Evolutionary conservation across 208 protist species (phyloP), one percentile per base, ranked within the genome.

Genomic region (Endotrypanum monterogeii): DNA sequence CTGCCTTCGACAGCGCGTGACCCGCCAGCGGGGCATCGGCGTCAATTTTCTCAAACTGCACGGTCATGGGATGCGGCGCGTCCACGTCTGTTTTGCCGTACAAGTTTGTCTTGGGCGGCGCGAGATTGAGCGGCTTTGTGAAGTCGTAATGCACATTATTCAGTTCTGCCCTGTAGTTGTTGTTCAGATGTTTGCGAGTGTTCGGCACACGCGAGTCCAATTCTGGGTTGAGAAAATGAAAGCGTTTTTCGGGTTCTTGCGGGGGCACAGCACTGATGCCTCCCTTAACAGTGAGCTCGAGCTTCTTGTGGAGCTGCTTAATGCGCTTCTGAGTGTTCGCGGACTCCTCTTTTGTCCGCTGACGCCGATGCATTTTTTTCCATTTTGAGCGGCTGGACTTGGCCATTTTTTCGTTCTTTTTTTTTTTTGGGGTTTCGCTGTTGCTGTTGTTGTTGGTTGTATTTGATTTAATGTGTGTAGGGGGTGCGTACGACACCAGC

Each of bases 381-480:
- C 91, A 96, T 67, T 94, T 96, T 52, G 89, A 94, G 16, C 91
- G 91, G 30, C 82, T 87, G 2, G 89, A 94, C 78, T 96, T 96
- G 71, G 89, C 91, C 91, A 96, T 95, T 18, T 23, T 20, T 50
- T 18, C 5, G 60, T 35, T 65, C 35, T 35, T 0, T 30, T 46
- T 32, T 9, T 20, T 20, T 41, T 12, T 18, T 1, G 28, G 28
- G 57, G 57, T 41, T 5, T 1, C 25, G 60, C 4, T 65, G 37
- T 35, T 63, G 58, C 58, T 63, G 58, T 16, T 28, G 37, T 35
- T 28, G 35, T 20, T 65, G 14, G 41, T 14, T 50, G 61, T 56
- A 39, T 58, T 25, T 65, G 52, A 54, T 58, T 25, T 65, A 39
- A 54, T 76, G 62, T 78, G 44, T 46, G 57, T 52, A 25, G 50